Evolutionary conservation across 2,329 filamentous ascomycete genomes (phyloP).

Genomic region (Endoconidiophora laricicola): DNA sequence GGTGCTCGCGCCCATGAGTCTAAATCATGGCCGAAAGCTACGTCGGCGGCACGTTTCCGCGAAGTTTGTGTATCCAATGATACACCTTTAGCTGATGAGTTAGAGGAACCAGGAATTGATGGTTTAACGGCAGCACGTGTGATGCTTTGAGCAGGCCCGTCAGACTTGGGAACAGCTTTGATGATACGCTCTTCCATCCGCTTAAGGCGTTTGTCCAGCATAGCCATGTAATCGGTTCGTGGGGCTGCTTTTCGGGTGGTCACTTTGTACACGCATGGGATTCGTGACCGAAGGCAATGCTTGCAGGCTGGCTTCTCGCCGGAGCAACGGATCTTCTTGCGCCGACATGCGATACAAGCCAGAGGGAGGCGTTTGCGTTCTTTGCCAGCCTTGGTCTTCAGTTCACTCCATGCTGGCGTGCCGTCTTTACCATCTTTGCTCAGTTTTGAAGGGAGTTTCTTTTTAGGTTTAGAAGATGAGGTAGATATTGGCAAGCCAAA

Average conservation of each 20-base stretch:
- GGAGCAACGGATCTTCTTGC: constrained; percentile 96
- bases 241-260: constrained; percentile 88
- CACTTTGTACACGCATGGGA: constrained; percentile 95
- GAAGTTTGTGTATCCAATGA: constrained; percentile 26
- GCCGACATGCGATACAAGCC: constrained; percentile 85
- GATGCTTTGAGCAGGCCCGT: constrained; percentile 42
- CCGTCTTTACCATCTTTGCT: constrained; percentile 39
- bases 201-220: constrained; percentile 90
- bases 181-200: constrained; percentile 97
- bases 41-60: constrained; percentile 72
- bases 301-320: constrained; percentile 97
- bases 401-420: constrained; percentile 57
- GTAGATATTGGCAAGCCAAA: constrained; percentile 25
- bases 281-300: constrained; percentile 80
- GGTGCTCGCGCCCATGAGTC: constrained; percentile 60
- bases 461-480: constrained; percentile 22
- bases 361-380: constrained; percentile 84
- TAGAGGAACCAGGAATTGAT: constrained; percentile 38
- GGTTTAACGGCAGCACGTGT: constrained; percentile 76
- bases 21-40: constrained; percentile 70
- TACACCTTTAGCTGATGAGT: not conserved
- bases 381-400: constrained; percentile 87
- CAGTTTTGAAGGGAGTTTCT: constrained; percentile 34
- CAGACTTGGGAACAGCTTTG: constrained; percentile 80
- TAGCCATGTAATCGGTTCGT: constrained; percentile 95